Evolutionary conservation across 805 yeast genomes (phyloP).

Genomic region (Kodamaea sagamina): DNA sequence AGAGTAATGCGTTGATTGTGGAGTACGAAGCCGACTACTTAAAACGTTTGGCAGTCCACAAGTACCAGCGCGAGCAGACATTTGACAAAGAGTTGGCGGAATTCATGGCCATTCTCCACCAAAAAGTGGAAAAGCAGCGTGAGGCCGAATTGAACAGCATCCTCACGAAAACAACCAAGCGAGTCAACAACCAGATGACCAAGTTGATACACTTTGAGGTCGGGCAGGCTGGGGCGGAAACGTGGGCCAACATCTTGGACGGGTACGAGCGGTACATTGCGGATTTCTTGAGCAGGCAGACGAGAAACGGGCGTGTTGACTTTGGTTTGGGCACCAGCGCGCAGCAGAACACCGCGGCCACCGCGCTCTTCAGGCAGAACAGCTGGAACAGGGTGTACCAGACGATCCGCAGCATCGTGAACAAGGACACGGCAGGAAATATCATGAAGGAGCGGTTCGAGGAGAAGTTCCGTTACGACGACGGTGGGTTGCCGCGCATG

Average conservation of each 20-base stretch:
- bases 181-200: conserved; percentile 47
- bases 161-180: conserved; percentile 46
- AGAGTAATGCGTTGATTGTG: conserved; percentile 11
- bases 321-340: conserved; percentile 63
- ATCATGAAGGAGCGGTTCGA: conserved; percentile 81
- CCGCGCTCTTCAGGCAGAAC: conserved; percentile 46
- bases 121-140: conserved; percentile 41
- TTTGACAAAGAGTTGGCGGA: conserved; percentile 3
- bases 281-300: conserved; percentile 15
- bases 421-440: conserved; percentile 64
- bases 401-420: conserved; percentile 59
- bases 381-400: conserved; percentile 70
- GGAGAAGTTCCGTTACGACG: conserved; percentile 78
- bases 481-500: conserved; percentile 74
- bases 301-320: conserved; percentile 39
- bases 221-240: conserved; percentile 20
- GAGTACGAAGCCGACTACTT: background rate
- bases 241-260: conserved; percentile 24
- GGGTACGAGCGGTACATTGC: conserved; percentile 25
- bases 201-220: conserved; percentile 53
- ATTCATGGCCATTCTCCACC: conserved; percentile 39
- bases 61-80: conserved; percentile 7
- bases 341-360: conserved; percentile 43
- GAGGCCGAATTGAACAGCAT: conserved; percentile 34
- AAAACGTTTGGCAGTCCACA: conserved; percentile 5